Evolutionary conservation across 768 basidiomycete species (phyloP).

Genomic region (Exidia glandulosa): DNA sequence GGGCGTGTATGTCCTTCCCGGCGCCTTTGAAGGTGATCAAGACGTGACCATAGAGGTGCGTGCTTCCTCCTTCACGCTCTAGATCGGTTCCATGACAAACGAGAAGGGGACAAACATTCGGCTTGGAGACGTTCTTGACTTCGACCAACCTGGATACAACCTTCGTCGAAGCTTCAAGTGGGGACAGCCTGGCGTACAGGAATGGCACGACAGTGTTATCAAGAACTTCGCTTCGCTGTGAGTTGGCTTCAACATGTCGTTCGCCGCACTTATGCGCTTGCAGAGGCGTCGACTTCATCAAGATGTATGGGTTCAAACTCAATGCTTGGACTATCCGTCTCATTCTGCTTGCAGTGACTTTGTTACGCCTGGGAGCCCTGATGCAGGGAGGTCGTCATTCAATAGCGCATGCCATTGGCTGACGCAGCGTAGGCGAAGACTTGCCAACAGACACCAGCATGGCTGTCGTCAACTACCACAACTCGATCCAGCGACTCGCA

Average conservation of each 20-base stretch:
- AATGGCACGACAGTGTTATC: slow-evolving; percentile 2
- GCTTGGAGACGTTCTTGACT: not conserved
- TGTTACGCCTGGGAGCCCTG: slow-evolving; percentile 2
- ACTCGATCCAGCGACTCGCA: not conserved
- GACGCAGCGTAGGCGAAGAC: too few relatives aligned
- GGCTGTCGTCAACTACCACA: not conserved
- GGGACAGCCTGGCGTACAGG: not conserved
- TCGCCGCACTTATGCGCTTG: too few relatives aligned
- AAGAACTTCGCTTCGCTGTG: not conserved
- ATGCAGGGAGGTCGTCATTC: too few relatives aligned
- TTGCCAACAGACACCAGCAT: slow-evolving; percentile 1
- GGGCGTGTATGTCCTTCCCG: not conserved
- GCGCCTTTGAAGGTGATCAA: not conserved
- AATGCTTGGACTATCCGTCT: too few relatives aligned
- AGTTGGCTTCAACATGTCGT: not conserved
- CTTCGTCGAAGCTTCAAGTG: not conserved
- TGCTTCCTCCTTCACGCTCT: too few relatives aligned
- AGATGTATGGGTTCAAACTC: too few relatives aligned
- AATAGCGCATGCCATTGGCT: too few relatives aligned
- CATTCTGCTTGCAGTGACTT: too few relatives aligned
- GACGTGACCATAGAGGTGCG: not conserved
- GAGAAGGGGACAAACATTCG: not conserved
- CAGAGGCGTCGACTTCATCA: slow-evolving; percentile 3
- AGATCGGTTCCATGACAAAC: too few relatives aligned
- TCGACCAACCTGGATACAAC: not conserved